Evolutionary conservation across 2,329 filamentous ascomycete species (phyloP).

Genomic region (Scortechinia acanthostroma): DNA sequence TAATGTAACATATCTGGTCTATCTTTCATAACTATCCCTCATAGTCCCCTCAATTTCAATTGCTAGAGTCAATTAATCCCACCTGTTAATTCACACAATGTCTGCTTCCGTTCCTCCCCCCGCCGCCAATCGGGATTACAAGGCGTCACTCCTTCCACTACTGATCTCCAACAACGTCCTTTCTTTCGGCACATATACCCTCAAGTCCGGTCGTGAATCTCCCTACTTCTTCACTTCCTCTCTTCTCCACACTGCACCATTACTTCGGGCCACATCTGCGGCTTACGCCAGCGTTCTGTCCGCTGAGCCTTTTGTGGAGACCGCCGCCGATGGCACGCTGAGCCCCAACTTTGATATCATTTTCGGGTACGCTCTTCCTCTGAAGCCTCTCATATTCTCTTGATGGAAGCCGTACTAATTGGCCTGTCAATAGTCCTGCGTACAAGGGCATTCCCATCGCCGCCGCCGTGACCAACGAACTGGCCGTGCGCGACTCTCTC

Average conservation of each 20-base stretch:
- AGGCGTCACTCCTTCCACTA: conserved; percentile 33
- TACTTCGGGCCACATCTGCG: conserved; percentile 45
- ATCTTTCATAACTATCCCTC: too few relatives aligned
- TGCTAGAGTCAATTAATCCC: too few relatives aligned
- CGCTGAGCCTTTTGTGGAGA: conserved; percentile 29
- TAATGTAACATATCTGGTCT: too few relatives aligned
- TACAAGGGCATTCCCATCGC: conserved; percentile 63
- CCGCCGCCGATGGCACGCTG: conserved; percentile 15
- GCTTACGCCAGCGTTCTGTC: conserved; percentile 46
- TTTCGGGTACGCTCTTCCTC: conserved; percentile 15
- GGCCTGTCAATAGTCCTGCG: too few relatives aligned
- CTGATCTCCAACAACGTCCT: conserved; percentile 35
- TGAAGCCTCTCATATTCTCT: conserved; percentile 7
- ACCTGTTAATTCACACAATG: conserved; percentile 3
- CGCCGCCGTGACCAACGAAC: conserved; percentile 43
- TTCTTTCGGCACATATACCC: conserved; percentile 44
- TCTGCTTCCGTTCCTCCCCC: conserved; percentile 3
- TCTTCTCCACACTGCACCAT: conserved; percentile 47
- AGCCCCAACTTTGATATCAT: conserved; percentile 4
- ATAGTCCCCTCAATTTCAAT: too few relatives aligned
- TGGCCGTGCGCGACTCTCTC: conserved; percentile 39
- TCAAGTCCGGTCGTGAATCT: conserved; percentile 56
- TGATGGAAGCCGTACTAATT: conserved; percentile 47
- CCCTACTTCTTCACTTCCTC: conserved; percentile 67
- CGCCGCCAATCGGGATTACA: conserved; percentile 18